Evolutionary conservation across 2,329 filamentous ascomycete species (phyloP), one percentile per base, ranked within the genome.

Genomic region (Geosmithia putterillii): DNA sequence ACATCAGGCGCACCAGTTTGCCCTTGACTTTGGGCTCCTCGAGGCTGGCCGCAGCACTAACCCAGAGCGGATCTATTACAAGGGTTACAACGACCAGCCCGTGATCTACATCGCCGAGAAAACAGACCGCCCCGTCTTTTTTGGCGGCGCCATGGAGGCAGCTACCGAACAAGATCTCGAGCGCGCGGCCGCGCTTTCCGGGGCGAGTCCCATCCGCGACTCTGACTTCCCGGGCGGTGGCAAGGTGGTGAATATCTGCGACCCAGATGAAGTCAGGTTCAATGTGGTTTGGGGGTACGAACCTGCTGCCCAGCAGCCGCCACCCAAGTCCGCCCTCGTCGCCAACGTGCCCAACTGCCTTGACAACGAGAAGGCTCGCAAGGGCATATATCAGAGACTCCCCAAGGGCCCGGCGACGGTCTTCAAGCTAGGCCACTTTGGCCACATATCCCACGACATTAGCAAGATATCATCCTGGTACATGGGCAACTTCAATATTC

Each of bases 381-480:
- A 41, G 41, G 53, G 59, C 12, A 46, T 56, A 36, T 63, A 60
- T 44, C 56, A 62, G 42, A 54, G 60, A 4, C 59, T 55, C 44
- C 47, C 58, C 14, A 41, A 46, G 20, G 60, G 59, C 1, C 59
- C 60, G 7, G 57, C 57, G 8, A 48, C 55, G 7, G 50, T 63
- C 7, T 58, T 63, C 46, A 63, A 66, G 46, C 48, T 67, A 1
- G 65, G 65, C 1, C 65, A 68, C 46, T 62, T 57, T 44, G 65
- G 65, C 17, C 58, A 57, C 40, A 46, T 56, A 10, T 49, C 51
- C n/a, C 42, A 48, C 4, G 47, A 59, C 12, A 64, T 63, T 44
- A 55, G 62, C 22, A 44, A 47, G 2, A 52, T 57, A 8, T 18
- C 63, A 2, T 48, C 48, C 1, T 69, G 58, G 47, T 69, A 67